These are phyloP conservation scores for Venturia nashicola DNA, from an alignment of 2,329 filamentous ascomycete species.

Conservation along the genomic window DNA sequence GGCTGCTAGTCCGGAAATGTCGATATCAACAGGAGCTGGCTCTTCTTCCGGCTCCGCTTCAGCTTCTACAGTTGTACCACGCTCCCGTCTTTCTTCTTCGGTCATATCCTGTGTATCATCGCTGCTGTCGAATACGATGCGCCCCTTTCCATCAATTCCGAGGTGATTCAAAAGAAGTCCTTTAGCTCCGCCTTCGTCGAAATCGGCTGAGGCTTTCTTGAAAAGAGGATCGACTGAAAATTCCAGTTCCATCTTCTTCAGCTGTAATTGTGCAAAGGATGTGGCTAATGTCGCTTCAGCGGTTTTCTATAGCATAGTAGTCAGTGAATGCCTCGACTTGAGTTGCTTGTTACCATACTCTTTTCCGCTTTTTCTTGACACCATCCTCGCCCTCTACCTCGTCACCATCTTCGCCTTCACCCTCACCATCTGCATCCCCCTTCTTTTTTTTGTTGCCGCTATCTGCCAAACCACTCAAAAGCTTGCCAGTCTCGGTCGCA, in stretches of 20 bases:
- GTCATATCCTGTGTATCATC: conserved; percentile 58
- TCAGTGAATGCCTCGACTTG: neutral
- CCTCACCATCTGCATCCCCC: conserved; percentile 43
- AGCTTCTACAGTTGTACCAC: conserved; percentile 28
- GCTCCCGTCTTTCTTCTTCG: conserved; percentile 30
- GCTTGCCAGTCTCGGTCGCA: conserved; percentile 89
- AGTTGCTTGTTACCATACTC: conserved; percentile 36
- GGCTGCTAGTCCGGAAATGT: conserved; percentile 59
- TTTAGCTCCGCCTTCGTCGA: conserved; percentile 95
- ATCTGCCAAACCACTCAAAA: conserved; percentile 86
- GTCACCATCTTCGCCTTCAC: conserved; percentile 30
- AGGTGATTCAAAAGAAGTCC: conserved; percentile 89
- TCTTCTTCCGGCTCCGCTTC: conserved; percentile 14
- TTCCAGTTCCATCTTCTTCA: conserved; percentile 96
- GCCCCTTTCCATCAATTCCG: conserved; percentile 82
- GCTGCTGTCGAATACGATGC: conserved; percentile 97
- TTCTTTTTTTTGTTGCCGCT: conserved; percentile 50
- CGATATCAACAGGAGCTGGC: conserved; percentile 56
- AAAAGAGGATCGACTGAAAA: conserved; percentile 97
- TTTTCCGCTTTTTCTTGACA: conserved; percentile 57
- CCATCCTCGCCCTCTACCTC: conserved; percentile 53
- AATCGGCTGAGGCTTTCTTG: conserved; percentile 97
- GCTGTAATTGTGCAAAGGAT: conserved; percentile 74
- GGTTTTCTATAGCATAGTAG: conserved; percentile 27
- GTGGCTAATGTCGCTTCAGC: conserved; percentile 89